A percentile compares a stretch with the other conserved stretches of the same genome.
These are phyloP conservation scores for Cercophora samala DNA, from an alignment of 495 filamentous ascomycete genomes.

Conservation along the genomic window DNA sequence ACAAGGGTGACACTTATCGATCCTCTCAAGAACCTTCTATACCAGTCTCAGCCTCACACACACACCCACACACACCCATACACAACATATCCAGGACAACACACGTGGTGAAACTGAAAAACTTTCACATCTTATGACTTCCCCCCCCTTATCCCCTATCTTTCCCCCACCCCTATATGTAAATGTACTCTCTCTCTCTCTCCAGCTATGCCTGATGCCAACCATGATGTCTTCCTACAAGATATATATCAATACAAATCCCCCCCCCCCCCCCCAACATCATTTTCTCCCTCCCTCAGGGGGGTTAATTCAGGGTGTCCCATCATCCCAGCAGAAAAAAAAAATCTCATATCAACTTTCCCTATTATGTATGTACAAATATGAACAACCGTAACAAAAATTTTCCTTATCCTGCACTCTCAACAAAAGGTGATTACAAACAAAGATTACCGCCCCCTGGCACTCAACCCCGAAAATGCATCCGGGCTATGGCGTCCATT, in stretches of 20 bases:
- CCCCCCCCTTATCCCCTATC: not conserved
- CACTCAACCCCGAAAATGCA: slow-evolving; percentile 92
- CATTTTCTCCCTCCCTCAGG: too few species aligned
- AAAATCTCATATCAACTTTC: not conserved
- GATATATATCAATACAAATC: slow-evolving; percentile 5
- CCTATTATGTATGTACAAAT: slow-evolving; percentile 14
- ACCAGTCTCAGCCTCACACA: too few species aligned
- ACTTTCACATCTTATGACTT: not conserved
- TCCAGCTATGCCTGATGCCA: not conserved
- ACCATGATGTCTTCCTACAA: not conserved
- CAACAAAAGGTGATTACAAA: too few species aligned
- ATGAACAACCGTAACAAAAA: not conserved
- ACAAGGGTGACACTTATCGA: too few species aligned
- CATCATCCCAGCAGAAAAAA: too few species aligned
- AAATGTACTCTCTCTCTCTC: not conserved
- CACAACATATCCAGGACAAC: too few species aligned
- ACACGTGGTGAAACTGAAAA: too few species aligned
- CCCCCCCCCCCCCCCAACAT: not conserved
- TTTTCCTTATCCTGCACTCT: not conserved
- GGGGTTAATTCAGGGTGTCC: too few species aligned
- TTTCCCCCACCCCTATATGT: not conserved
- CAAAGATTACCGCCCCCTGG: slow-evolving; percentile 39
- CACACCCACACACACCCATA: too few species aligned
- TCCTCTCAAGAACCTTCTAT: too few species aligned
- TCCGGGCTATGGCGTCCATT: slow-evolving; percentile 89